Percentiles rank a stretch among this genome's conserved stretches.
phyloP scores from a whole-genome alignment of 2,329 filamentous ascomycete genomes.

The Gliomastix tumulicola region DNA sequence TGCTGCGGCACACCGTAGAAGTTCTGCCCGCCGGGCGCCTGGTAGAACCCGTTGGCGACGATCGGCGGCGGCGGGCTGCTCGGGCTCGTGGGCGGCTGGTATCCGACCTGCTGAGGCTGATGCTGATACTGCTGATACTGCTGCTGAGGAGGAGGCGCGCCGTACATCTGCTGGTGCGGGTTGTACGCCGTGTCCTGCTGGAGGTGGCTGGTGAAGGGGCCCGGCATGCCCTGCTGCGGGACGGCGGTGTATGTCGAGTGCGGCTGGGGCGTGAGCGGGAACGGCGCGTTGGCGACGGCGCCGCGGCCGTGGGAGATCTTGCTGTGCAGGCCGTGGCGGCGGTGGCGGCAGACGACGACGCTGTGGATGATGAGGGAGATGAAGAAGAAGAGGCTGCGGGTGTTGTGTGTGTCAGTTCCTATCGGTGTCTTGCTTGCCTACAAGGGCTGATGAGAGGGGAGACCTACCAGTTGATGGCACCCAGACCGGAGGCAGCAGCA shows the following conservation, averaged over 20 bases:
- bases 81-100: neutral
- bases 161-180: constrained; percentile 4
- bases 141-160: constrained; percentile 4
- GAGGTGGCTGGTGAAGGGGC: neutral
- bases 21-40: neutral
- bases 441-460: accelerated
- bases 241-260: constrained; percentile 7
- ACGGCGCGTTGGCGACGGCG: neutral
- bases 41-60: too few relatives aligned
- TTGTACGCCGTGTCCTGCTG: neutral
- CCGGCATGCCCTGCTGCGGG: constrained; percentile 7
- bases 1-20: neutral
- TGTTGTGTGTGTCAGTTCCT: too few relatives aligned
- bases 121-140: constrained; percentile 9
- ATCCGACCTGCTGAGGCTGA: neutral
- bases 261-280: constrained; percentile 5
- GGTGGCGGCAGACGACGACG: constrained; percentile 34
- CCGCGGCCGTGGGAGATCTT: constrained; percentile 13
- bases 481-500: constrained; percentile 28
- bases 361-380: constrained; percentile 31
- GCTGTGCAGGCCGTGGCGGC: constrained; percentile 31
- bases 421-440: too few relatives aligned
- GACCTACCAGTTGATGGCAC: constrained; percentile 35
- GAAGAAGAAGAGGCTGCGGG: constrained; percentile 35
- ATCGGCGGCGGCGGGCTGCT: neutral